These are phyloP conservation scores for Linaria vulgaris DNA, from an alignment of 257 asterid genomes.

Conservation along the genomic window DNA sequence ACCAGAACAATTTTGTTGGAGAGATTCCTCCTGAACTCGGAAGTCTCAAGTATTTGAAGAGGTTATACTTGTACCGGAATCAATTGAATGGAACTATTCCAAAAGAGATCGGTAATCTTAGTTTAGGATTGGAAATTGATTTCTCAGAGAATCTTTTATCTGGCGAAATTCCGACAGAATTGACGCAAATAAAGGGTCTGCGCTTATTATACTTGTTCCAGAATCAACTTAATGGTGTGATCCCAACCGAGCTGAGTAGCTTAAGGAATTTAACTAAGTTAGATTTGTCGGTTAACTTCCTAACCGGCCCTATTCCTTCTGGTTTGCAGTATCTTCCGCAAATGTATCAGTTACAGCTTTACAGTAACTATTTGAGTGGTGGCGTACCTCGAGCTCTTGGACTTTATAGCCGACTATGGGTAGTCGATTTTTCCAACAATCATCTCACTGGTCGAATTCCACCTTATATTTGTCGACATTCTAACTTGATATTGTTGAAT, in stretches of 20 bases:
- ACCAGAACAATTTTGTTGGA: conserved; percentile 71
- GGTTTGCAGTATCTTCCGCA: conserved; percentile 67
- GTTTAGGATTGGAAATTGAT: conserved; percentile 57
- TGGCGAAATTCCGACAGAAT: conserved; percentile 73
- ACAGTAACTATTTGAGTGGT: conserved; percentile 64
- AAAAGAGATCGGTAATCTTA: conserved; percentile 75
- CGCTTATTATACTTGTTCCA: conserved; percentile 61
- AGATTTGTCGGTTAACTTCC: conserved; percentile 71
- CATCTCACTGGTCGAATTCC: conserved; percentile 71
- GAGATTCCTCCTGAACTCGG: conserved; percentile 75
- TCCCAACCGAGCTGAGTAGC: conserved; percentile 66
- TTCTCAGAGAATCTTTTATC: conserved; percentile 75
- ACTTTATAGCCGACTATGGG: conserved; percentile 68
- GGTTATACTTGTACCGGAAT: conserved; percentile 68
- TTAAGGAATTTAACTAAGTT: conserved; percentile 64
- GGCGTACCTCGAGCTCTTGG: conserved; percentile 78
- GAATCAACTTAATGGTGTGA: conserved; percentile 70
- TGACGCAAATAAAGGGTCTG: conserved; percentile 49
- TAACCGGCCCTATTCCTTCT: conserved; percentile 81
- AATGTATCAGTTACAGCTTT: conserved; percentile 71
- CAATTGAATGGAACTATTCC: conserved; percentile 81
- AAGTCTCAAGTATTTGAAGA: conserved; percentile 38
- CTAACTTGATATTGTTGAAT: conserved; percentile 68
- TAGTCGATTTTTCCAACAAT: conserved; percentile 74
- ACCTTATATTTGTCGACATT: conserved; percentile 53